Conservation (phyloP, 208 protist genomes). For the Blechomonas ayalai region DNA sequence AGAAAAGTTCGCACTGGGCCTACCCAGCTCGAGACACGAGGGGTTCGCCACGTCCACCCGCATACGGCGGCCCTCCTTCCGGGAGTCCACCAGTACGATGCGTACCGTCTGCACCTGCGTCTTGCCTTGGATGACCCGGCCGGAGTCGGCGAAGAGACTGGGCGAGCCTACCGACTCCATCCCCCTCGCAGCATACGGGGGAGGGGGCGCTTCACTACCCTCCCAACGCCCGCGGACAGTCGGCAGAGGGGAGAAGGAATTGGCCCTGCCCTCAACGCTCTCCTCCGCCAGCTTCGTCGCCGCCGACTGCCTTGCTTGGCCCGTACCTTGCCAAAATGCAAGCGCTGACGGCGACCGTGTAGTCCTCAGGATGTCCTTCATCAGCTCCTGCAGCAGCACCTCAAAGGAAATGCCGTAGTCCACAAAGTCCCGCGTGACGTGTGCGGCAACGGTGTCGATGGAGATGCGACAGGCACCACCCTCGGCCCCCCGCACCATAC, state of each 20-base stretch:
- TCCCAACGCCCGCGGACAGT: too few species aligned
- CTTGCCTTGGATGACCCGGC: slow-evolving; percentile 52
- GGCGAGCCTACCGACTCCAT: too few species aligned
- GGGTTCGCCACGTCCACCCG: slow-evolving; percentile 19
- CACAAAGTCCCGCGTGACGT: slow-evolving; percentile 67
- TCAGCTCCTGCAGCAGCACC: slow-evolving; percentile 6
- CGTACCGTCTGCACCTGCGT: slow-evolving; percentile 21
- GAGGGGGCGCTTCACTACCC: too few species aligned
- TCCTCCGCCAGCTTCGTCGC: too few species aligned
- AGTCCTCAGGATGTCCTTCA: slow-evolving; percentile 1
- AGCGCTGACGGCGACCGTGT: too few species aligned
- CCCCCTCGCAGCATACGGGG: too few species aligned
- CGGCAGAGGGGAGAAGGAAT: too few species aligned
- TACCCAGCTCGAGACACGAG: slow-evolving; percentile 29
- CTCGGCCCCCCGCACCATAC: slow-evolving; percentile 39
- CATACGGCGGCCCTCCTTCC: slow-evolving; percentile 25
- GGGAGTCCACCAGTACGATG: slow-evolving; percentile 43
- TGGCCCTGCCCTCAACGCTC: too few species aligned
- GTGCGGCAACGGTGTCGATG: slow-evolving; percentile 30
- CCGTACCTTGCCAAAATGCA: too few species aligned
- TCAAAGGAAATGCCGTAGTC: slow-evolving; percentile 37
- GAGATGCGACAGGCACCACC: slow-evolving; percentile 53
- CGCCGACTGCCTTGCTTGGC: too few species aligned
- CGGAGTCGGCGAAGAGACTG: slow-evolving; percentile 17
- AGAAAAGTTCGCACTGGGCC: slow-evolving; percentile 47